Percentiles rank a stretch among this genome's conserved stretches.
phyloP scores from a whole-genome alignment of 768 basidiomycete genomes.

The Mycena albidolilacea region DNA sequence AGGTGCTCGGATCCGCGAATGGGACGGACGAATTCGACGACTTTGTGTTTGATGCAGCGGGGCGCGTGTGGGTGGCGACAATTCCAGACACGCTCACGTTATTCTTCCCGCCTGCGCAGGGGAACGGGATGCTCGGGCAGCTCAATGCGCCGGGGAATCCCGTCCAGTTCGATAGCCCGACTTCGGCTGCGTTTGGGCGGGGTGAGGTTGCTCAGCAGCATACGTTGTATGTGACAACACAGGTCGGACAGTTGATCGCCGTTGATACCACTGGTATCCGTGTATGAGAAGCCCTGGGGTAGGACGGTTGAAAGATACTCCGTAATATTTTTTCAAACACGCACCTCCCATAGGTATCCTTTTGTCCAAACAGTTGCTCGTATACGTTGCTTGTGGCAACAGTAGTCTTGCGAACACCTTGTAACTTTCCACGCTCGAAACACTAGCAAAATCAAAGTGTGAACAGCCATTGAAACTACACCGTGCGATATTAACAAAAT shows the following conservation, averaged over 20 bases:
- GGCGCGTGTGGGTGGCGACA: slow-evolving; percentile 27
- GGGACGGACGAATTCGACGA: slow-evolving; percentile 24
- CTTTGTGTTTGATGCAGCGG: slow-evolving; percentile 25
- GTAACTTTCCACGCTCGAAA: slow-evolving; percentile 11
- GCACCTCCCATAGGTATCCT: slow-evolving; percentile 20
- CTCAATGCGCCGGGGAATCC: slow-evolving; percentile 23
- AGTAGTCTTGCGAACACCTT: slow-evolving; percentile 14
- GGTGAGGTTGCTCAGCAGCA: slow-evolving; percentile 11
- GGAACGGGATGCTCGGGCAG: slow-evolving; percentile 19
- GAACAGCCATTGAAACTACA: slow-evolving; percentile 9
- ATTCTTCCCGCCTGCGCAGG: slow-evolving; percentile 16
- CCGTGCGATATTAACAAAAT: neutral
- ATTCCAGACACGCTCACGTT: slow-evolving; percentile 20
- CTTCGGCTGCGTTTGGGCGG: slow-evolving; percentile 15
- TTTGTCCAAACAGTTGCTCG: slow-evolving; percentile 19
- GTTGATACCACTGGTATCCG: slow-evolving; percentile 14
- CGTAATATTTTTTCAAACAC: slow-evolving; percentile 19
- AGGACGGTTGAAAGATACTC: slow-evolving; percentile 17
- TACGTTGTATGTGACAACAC: slow-evolving; percentile 14
- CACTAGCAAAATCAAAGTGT: slow-evolving; percentile 6
- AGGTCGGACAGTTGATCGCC: slow-evolving; percentile 6
- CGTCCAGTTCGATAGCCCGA: slow-evolving; percentile 17
- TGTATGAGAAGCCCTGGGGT: slow-evolving; percentile 15
- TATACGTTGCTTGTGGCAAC: slow-evolving; percentile 20
- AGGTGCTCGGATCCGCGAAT: slow-evolving; percentile 24